These are phyloP conservation scores for Coemansia sp. DNA, from an alignment of 192 early-diverging fungal species.

Conservation along the genomic window DNA sequence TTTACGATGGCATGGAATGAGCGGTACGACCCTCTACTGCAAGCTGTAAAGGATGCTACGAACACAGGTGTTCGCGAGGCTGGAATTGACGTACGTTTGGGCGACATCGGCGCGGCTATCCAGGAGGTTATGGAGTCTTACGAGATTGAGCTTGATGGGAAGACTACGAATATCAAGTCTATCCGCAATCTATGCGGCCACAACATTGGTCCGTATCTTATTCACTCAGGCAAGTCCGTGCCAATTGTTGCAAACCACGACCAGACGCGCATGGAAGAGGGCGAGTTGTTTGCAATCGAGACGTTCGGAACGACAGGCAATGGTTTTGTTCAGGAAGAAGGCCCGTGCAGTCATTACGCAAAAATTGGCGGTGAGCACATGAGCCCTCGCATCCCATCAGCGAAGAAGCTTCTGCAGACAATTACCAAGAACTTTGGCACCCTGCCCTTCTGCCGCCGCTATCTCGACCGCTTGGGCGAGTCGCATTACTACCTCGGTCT, in stretches of 20 bases:
- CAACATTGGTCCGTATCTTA: constrained; percentile 86
- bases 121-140: constrained; percentile 99
- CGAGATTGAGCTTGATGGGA: constrained; percentile 92
- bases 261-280: constrained; percentile 94
- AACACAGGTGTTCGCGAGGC: constrained; percentile 92
- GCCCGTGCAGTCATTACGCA: constrained; percentile 90
- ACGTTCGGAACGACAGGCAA: constrained; percentile 96
- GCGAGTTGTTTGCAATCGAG: constrained; percentile 93
- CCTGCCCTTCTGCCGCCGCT: constrained; percentile 91
- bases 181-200: constrained; percentile 98
- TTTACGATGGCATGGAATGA: constrained; percentile 94
- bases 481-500: constrained; percentile 84
- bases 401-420: constrained; percentile 42
- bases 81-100: constrained; percentile 95
- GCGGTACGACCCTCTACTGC: constrained; percentile 77
- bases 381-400: constrained; percentile 20
- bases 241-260: constrained; percentile 90
- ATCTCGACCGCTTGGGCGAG: constrained; percentile 93
- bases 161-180: constrained; percentile 85
- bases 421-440: constrained; percentile 91
- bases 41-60: constrained; percentile 92
- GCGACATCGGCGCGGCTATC: constrained; percentile 93
- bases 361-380: constrained; percentile 53
- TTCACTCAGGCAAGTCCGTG: constrained; percentile 93
- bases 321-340: constrained; percentile 85